These are phyloP conservation scores for Ophiostoma novo-ulmi DNA, from an alignment of 2,329 filamentous ascomycete genomes.

Conservation along the genomic window DNA sequence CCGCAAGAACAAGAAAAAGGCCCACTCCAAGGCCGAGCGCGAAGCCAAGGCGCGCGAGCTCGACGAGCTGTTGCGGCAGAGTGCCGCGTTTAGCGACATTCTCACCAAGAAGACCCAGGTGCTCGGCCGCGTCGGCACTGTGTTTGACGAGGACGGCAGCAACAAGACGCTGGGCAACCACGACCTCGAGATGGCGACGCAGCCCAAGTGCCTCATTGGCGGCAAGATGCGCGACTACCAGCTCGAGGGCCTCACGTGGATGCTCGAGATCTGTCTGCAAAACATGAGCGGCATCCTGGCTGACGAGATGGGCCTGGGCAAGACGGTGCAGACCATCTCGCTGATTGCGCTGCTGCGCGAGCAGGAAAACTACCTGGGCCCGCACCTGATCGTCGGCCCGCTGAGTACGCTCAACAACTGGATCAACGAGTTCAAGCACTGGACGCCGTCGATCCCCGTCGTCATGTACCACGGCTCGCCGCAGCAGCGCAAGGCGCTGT, in stretches of 20 bases:
- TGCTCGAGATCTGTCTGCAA: constrained; percentile 75
- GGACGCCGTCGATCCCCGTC: constrained; percentile 84
- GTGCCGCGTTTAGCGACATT: constrained; percentile 57
- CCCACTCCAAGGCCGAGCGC: constrained; percentile 48
- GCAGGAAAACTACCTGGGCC: constrained; percentile 74
- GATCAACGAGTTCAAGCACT: constrained; percentile 88
- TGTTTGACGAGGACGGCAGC: constrained; percentile 41
- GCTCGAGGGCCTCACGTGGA: constrained; percentile 89
- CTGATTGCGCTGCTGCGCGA: constrained; percentile 83
- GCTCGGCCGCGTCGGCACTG: constrained; percentile 56
- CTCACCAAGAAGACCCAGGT: constrained; percentile 60
- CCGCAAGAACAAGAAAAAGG: constrained; percentile 45
- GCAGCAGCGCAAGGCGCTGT: constrained; percentile 68
- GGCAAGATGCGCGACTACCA: constrained; percentile 94
- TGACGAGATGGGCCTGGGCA: constrained; percentile 87
- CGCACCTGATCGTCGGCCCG: constrained; percentile 85
- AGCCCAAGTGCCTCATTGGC: constrained; percentile 77
- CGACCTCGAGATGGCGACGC: constrained; percentile 72
- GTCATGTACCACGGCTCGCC: constrained; percentile 87
- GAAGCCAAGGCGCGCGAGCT: constrained; percentile 56
- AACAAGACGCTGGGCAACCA: constrained; percentile 57
- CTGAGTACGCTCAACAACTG: constrained; percentile 91
- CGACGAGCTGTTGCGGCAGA: constrained; percentile 55
- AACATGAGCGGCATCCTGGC: constrained; percentile 87
- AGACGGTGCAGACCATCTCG: constrained; percentile 87